A percentile compares a stretch with the other conserved stretches of the same genome.
phyloP scores from a whole-genome alignment of 805 yeast species.

The Candida endomychidarum region DNA sequence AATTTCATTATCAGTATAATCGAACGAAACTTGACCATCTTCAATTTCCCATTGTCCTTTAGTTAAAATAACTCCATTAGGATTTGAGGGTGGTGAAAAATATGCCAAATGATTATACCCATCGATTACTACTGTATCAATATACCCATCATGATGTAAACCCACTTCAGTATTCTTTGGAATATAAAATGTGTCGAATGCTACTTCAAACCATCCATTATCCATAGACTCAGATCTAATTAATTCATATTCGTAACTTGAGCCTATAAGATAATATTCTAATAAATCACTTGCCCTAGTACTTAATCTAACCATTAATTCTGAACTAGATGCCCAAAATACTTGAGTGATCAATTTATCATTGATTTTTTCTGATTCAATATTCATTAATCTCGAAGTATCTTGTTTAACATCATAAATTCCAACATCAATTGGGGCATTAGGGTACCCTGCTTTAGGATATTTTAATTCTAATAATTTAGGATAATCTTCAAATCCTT shows the following conservation, averaged over 20 bases:
- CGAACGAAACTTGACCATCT: constrained; percentile 58
- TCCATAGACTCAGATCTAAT: constrained; percentile 47
- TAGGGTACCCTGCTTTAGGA: constrained; percentile 70
- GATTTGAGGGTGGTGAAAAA: constrained; percentile 63
- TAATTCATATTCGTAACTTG: constrained; percentile 19
- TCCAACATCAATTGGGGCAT: constrained; percentile 54
- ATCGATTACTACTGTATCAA: constrained; percentile 66
- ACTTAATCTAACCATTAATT: constrained; percentile 56
- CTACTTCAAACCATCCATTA: constrained; percentile 62
- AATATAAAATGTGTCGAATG: constrained; percentile 32
- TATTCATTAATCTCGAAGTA: constrained; percentile 15
- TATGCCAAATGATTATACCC: constrained; percentile 80
- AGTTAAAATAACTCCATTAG: constrained; percentile 52
- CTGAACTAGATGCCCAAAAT: constrained; percentile 53
- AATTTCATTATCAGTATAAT: constrained; percentile 44
- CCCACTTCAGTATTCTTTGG: constrained; percentile 37
- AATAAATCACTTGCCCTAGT: constrained; percentile 61
- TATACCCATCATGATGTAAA: constrained; percentile 58
- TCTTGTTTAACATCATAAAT: constrained; percentile 37
- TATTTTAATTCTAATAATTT: constrained; percentile 49
- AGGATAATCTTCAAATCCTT: constrained; percentile 46
- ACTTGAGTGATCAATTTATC: constrained; percentile 58
- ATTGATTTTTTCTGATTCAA: constrained; percentile 23
- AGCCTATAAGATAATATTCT: constrained; percentile 48
- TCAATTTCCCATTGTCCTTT: constrained; percentile 91